These are phyloP conservation scores for Fusarium piperis DNA, from an alignment of 2,329 filamentous ascomycete genomes.

Conservation along the genomic window DNA sequence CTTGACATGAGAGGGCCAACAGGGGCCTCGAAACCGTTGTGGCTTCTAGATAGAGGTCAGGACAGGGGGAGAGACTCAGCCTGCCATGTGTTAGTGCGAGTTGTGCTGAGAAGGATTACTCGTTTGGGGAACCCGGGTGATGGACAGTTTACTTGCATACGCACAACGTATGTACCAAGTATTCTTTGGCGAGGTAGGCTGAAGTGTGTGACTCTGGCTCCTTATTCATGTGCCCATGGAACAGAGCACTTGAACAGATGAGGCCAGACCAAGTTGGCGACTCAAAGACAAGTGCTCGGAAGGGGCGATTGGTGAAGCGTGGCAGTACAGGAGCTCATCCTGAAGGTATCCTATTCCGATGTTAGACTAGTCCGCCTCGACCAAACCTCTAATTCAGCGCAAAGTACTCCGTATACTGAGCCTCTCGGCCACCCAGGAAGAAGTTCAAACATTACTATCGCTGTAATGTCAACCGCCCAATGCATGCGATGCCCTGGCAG, in stretches of 20 bases:
- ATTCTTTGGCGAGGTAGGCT: background rate
- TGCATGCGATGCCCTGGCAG: background rate
- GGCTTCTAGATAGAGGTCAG: conserved; percentile 21
- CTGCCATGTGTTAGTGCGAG: conserved; percentile 9
- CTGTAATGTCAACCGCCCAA: background rate
- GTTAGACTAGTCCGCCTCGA: background rate
- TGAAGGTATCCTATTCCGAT: background rate
- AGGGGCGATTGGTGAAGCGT: background rate
- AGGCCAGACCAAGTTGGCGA: background rate
- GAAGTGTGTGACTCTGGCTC: conserved; percentile 5
- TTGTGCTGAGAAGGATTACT: conserved; percentile 32
- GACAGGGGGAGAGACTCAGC: conserved; percentile 21
- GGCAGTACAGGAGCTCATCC: background rate
- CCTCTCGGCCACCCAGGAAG: background rate
- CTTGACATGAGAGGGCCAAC: conserved; percentile 6
- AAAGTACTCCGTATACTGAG: background rate
- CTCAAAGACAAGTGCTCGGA: background rate
- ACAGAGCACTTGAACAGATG: background rate
- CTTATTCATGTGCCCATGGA: background rate
- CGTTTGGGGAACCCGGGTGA: conserved; percentile 37
- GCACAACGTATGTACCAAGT: background rate
- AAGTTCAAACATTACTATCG: background rate
- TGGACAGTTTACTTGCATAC: background rate
- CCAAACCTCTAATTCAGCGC: background rate
- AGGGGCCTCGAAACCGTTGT: conserved; percentile 26